Conservation (phyloP, 2,329 filamentous ascomycete genomes). For the Exophiala sp. region DNA sequence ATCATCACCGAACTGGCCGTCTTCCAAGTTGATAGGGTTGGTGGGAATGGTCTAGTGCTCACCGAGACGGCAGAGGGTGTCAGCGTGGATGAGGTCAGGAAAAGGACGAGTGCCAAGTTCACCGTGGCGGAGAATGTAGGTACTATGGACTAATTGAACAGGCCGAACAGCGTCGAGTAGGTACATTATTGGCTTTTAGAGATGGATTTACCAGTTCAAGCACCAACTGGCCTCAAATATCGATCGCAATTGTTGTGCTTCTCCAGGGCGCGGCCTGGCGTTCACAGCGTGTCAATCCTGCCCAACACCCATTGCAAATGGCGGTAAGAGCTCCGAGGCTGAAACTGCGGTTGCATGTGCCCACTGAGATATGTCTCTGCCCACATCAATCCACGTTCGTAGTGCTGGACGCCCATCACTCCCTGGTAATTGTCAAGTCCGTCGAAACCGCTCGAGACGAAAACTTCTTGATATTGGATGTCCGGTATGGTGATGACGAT, state of each 20-base stretch:
- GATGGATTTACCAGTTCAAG: neutral
- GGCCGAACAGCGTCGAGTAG: no score
- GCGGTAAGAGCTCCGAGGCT: slow-evolving; percentile 33
- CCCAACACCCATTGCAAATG: slow-evolving; percentile 38
- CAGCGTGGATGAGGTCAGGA: slow-evolving; percentile 63
- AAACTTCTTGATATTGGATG: slow-evolving; percentile 19
- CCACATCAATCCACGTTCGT: slow-evolving; percentile 38
- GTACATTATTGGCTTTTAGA: neutral
- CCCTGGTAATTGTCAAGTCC: slow-evolving; percentile 15
- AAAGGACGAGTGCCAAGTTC: slow-evolving; percentile 69
- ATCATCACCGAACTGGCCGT: slow-evolving; percentile 72
- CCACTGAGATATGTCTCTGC: slow-evolving; percentile 35
- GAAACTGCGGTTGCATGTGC: slow-evolving; percentile 38
- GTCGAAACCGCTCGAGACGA: slow-evolving; percentile 11
- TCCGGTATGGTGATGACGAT: slow-evolving; percentile 21
- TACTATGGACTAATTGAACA: slow-evolving; percentile 41
- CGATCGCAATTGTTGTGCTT: no score
- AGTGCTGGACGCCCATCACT: slow-evolving; percentile 35
- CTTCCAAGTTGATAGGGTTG: slow-evolving; percentile 70
- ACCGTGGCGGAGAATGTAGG: slow-evolving; percentile 57
- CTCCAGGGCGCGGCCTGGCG: neutral
- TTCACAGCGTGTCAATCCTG: slow-evolving; percentile 29
- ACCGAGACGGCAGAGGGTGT: slow-evolving; percentile 71
- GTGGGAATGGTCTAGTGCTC: slow-evolving; percentile 59
- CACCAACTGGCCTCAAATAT: no score